Evolutionary conservation across 129 eudicot genomes (phyloP).

Genomic region (Helianthus annuus): HanXRQr2.0-SUNRISE NC_035449.2:166325693-166326192

Average conservation of each 20-base stretch:
- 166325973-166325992: slow-evolving; percentile 12
- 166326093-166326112: not conserved
- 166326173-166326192: slow-evolving; percentile 20
- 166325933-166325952: not conserved
- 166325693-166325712: no score
- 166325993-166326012: slow-evolving; percentile 1
- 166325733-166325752: not conserved
- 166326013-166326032: not conserved
- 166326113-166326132: slow-evolving; percentile 15
- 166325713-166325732: no score
- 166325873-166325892: not conserved
- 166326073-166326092: slow-evolving; percentile 5
- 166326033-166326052: not conserved
- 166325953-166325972: slow-evolving; percentile 8
- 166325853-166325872: not conserved
- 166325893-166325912: not conserved
- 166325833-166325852: not conserved
- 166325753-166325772: not conserved
- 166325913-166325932: not conserved
- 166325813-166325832: not conserved
- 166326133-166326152: slow-evolving; percentile 42
- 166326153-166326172: slow-evolving; percentile 38
- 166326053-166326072: not conserved
- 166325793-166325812: not conserved
- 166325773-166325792: not conserved